phyloP scores from a whole-genome alignment of 2,329 filamentous ascomycete species.

The Ascochyta viciae-villosae region DNA sequence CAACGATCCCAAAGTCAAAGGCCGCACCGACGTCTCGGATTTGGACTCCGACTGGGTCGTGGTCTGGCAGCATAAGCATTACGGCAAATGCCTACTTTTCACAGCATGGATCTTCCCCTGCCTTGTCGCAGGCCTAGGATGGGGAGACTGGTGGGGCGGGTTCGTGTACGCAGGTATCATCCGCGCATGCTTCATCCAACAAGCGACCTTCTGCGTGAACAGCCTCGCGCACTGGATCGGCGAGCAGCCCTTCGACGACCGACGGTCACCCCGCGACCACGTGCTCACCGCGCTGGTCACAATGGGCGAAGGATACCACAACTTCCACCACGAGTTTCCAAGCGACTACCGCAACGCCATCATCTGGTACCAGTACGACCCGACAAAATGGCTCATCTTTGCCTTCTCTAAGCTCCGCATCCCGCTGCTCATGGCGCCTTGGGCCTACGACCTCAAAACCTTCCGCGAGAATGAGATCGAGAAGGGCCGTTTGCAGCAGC shows the following conservation, averaged over 20 bases:
- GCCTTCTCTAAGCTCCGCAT: slow-evolving; percentile 37
- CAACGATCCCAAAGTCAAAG: slow-evolving; percentile 58
- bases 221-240: slow-evolving; percentile 62
- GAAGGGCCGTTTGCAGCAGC: slow-evolving; percentile 50
- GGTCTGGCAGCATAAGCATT: slow-evolving; percentile 57
- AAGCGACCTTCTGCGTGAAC: slow-evolving; percentile 61
- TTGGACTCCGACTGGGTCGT: slow-evolving; percentile 58
- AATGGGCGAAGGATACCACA: slow-evolving; percentile 53
- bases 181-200: slow-evolving; percentile 58
- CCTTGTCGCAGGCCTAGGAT: slow-evolving; percentile 54
- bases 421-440: slow-evolving; percentile 32
- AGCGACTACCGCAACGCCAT: slow-evolving; percentile 52
- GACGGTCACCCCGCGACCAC: slow-evolving; percentile 47
- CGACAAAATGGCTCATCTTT: slow-evolving; percentile 52
- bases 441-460: slow-evolving; percentile 49
- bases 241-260: slow-evolving; percentile 52
- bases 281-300: slow-evolving; percentile 49
- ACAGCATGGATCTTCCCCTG: slow-evolving; percentile 54
- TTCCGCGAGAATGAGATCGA: slow-evolving; percentile 52
- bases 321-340: slow-evolving; percentile 53
- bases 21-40: slow-evolving; percentile 58
- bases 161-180: slow-evolving; percentile 58
- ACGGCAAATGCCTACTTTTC: slow-evolving; percentile 52
- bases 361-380: slow-evolving; percentile 49
- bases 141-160: slow-evolving; percentile 58